Conservation (phyloP, 2,329 filamentous ascomycete species). For the Gyromitra esculenta region DNA sequence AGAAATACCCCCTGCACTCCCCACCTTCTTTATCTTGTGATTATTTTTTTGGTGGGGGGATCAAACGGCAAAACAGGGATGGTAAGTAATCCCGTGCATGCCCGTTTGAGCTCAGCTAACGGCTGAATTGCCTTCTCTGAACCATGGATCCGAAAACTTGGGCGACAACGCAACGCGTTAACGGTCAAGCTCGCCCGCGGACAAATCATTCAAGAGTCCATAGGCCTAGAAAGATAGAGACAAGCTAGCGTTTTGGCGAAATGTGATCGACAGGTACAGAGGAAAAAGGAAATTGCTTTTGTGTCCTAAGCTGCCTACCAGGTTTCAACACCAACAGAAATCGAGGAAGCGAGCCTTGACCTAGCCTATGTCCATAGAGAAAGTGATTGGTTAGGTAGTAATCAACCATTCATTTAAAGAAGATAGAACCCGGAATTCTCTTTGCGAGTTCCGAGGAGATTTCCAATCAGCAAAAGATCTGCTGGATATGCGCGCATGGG, state of each 20-base stretch:
- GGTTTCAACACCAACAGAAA: not conserved
- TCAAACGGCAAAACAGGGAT: conserved; percentile 28
- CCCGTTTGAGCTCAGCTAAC: conserved; percentile 30
- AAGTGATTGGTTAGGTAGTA: not conserved
- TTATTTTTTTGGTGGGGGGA: conserved; percentile 22
- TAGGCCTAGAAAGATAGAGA: not conserved
- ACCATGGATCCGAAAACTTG: conserved; percentile 31
- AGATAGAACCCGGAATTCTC: not conserved
- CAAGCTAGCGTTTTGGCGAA: conserved; percentile 10
- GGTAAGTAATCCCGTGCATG: conserved; percentile 13
- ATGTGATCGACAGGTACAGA: conserved; percentile 35
- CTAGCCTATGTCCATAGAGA: not conserved
- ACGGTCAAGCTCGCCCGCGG: not conserved
- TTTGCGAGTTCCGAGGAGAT: not conserved
- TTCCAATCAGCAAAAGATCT: not conserved
- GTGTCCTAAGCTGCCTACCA: not conserved
- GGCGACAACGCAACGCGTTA: conserved; percentile 15
- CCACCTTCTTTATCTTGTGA: conserved; percentile 22
- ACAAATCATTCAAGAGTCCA: conserved; percentile 28
- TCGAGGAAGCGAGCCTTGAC: conserved; percentile 1
- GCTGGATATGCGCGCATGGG: not conserved
- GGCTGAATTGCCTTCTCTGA: conserved; percentile 30
- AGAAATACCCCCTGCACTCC: not conserved
- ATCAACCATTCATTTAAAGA: conserved; percentile 8
- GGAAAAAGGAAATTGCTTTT: conserved; percentile 11